Base-by-base conservation (phyloP, 2,329 filamentous ascomycete genomes). In the Macrophomina tecta region DNA sequence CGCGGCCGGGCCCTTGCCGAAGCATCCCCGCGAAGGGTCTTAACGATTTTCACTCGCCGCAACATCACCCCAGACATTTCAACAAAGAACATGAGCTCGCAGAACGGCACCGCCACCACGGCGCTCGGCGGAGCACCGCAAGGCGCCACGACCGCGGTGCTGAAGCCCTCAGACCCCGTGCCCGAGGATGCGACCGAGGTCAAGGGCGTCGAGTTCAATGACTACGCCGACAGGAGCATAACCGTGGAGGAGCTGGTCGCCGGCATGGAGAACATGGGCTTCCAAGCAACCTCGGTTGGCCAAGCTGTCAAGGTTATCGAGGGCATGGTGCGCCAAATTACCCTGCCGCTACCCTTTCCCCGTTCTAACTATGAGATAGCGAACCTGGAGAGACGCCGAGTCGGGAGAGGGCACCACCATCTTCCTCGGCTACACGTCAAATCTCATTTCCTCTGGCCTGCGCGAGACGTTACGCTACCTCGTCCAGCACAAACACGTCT, bases 401-500 rank as follows among this genome's bases (percentile, higher is more conserved):
- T 91, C 91, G 1, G 88, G 87, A 14, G 88, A 91, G 32, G 87
- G 87, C 73, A 95, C 95, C 18, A 98, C 95, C 68, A 94, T 99
- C 73, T 98, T 99, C 80, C 87, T 99, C 8, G 95, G 95, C 67
- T 99, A 97, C 82, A 99, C 95, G 9, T 97, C 93, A 61, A 99
- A 99, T 78, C 86, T 99, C 73, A 97, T 99, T 74, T 98, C 95
- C 0, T 99, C 94, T 3, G 95, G 95, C 8, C 87, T 99, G 36
- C 89, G 95, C 64, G 94, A 97, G 71, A 94, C 94, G 42, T 84
- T 99, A 70, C 91, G 95, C 66, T 99, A 93, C 82, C 87, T 99
- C 0, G 94, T 96, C 52, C 87, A 98, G 81, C 93, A 99, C 82
- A 90, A 89, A 69, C 94, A 98, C 77, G 89, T 99, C 69, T 95